A percentile compares a stretch with the other conserved stretches of the same genome.
Evolutionary conservation across 208 protist genomes (phyloP).

Genomic region (Willaertia magna): DNA sequence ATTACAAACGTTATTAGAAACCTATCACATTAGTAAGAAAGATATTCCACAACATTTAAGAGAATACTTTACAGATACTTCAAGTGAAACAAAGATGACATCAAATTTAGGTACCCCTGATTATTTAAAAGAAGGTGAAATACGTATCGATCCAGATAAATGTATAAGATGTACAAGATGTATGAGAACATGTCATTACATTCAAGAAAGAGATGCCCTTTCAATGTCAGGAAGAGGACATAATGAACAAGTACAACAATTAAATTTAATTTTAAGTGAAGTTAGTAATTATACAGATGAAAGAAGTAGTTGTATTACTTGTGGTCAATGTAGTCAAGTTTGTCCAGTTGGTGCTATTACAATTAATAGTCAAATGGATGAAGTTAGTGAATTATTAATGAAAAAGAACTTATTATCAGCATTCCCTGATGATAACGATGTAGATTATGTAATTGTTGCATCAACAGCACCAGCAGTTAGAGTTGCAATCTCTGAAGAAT

Average conservation of each 20-base stretch:
- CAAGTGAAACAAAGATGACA: background rate
- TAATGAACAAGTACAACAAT: background rate
- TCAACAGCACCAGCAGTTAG: background rate
- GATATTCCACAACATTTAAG: background rate
- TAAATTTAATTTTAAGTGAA: background rate
- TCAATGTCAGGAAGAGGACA: background rate
- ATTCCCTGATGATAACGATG: background rate
- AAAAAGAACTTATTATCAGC: background rate
- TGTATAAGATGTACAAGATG: background rate
- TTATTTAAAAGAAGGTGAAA: background rate
- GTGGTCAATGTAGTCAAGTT: background rate
- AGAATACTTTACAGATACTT: background rate
- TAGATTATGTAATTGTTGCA: background rate
- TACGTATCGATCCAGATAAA: background rate
- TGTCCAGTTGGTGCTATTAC: background rate
- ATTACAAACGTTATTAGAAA: background rate
- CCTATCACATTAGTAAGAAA: background rate
- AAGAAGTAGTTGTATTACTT: background rate
- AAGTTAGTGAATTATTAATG: background rate
- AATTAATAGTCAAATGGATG: background rate
- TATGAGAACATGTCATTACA: background rate
- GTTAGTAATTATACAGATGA: background rate
- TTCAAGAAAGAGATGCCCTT: background rate
- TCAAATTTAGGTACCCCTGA: background rate
- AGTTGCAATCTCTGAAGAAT: background rate